phyloP scores from a whole-genome alignment of 73 alveolate genomes.

The Durusdinium trenchii region DNA sequence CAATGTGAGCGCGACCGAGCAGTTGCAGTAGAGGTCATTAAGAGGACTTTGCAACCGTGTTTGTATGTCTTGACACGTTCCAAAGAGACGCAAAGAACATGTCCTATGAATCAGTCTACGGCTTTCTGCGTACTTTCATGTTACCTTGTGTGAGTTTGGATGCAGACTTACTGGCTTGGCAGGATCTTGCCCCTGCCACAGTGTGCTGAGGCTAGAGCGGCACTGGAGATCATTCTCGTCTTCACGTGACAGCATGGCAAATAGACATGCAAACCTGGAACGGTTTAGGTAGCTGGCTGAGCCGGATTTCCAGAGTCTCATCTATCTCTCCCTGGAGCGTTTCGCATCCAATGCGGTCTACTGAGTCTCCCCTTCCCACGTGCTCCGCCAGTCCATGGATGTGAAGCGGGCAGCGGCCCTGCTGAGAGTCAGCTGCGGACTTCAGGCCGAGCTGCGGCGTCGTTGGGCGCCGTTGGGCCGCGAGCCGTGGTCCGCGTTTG shows the following conservation, averaged over 20 bases:
- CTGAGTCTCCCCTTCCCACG: too few species aligned
- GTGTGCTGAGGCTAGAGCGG: not conserved
- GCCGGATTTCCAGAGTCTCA: too few species aligned
- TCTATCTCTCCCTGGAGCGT: too few species aligned
- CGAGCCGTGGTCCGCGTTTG: too few species aligned
- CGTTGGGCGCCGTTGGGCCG: not conserved
- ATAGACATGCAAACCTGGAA: too few species aligned
- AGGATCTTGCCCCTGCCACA: slow-evolving; percentile 21
- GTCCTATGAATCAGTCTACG: too few species aligned
- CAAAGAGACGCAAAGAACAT: not conserved
- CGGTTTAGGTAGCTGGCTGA: too few species aligned
- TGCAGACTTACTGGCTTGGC: not conserved
- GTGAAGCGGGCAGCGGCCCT: slow-evolving; percentile 14
- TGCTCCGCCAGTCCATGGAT: too few species aligned
- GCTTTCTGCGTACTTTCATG: too few species aligned
- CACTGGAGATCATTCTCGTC: too few species aligned
- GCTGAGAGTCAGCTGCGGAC: slow-evolving; percentile 63
- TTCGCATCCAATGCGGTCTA: too few species aligned
- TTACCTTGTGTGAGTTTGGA: not conserved
- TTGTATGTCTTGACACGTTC: not conserved
- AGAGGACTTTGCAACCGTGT: not conserved
- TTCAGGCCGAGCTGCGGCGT: slow-evolving; percentile 4
- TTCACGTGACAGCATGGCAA: too few species aligned
- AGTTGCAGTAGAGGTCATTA: slow-evolving; percentile 43
- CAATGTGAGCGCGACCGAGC: slow-evolving; percentile 43